phyloP scores from a whole-genome alignment of 306 rosid genomes.

The Myrica gale region DNA sequence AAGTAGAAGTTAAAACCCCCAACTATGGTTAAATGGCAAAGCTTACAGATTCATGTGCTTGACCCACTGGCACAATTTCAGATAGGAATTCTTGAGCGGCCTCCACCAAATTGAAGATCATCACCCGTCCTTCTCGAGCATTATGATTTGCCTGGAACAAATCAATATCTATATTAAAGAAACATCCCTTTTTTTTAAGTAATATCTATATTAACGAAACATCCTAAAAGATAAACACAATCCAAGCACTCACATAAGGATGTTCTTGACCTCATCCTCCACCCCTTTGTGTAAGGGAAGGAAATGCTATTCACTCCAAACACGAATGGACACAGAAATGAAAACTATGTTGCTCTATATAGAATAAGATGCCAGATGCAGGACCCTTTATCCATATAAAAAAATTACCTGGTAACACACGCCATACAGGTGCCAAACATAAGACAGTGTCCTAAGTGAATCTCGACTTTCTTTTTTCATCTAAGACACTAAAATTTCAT shows the following conservation, averaged over 20 bases:
- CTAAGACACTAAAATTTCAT: no score
- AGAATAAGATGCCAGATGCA: neutral
- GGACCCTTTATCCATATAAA: neutral
- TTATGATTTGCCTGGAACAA: conserved; percentile 71
- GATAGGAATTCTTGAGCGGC: conserved; percentile 97
- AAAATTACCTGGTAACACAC: neutral
- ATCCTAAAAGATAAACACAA: neutral
- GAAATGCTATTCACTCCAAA: neutral
- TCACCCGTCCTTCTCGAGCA: conserved; percentile 91
- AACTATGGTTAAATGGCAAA: conserved; percentile 17
- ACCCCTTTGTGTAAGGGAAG: neutral
- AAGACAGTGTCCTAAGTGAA: neutral
- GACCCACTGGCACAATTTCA: conserved; percentile 62
- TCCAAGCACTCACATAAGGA: neutral
- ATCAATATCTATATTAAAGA: conserved; percentile 4
- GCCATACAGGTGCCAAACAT: neutral
- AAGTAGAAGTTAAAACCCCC: neutral
- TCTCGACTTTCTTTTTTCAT: neutral
- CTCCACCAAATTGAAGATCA: conserved; percentile 93
- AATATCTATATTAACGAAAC: conserved; percentile 5
- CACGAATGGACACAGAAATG: neutral
- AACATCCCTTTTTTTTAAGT: no score
- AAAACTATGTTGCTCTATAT: conserved; percentile 11
- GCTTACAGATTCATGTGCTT: conserved; percentile 57
- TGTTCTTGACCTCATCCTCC: neutral